Evolutionary conservation across 2,329 filamentous ascomycete genomes (phyloP), one percentile per base, ranked within the genome.

Genomic region (Ophiocordyceps unilateralis): DNA sequence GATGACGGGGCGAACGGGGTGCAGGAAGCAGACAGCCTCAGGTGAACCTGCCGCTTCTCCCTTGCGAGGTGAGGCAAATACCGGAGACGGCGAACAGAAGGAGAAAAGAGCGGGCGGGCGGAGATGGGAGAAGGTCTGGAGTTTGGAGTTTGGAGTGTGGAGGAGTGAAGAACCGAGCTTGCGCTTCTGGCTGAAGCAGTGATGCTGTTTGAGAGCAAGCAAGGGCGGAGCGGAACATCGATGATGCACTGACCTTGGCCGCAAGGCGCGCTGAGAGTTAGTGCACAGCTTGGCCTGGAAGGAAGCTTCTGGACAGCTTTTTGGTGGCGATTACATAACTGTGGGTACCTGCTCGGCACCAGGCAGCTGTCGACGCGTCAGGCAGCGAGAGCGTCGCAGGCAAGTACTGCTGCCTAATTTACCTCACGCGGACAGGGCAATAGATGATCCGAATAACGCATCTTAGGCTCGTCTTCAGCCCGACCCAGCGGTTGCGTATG

Each of bases 141-240:
- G 47, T 44, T 44, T 37, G 40, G n/a, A n/a, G n/a, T n/a, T n/a
- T n/a, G 50, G 24, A 26, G 24, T 10, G 23, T 11, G 44, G 49
- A 52, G 51, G 44, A 48, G 54, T 50, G 50, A 28, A 28, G 24
- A 24, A 17, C 17, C n/a, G n/a, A 42, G 41, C 23, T 42, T 39
- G 40, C 17, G 8, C 19, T 24, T 22, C 20, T 11, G 19, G 22
- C 30, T 49, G 48, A 44, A 51, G 60, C 60, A 63, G 63, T 63
- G 53, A 57, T 51, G 59, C 49, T 51, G n/a, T n/a, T n/a, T n/a
- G n/a, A 51, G 46, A 41, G 6, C 49, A 46, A 49, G 50, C 50
- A 46, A 53, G 49, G 38, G 36, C 41, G 58, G 55, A 47, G 44
- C 61, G 61, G 61, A 63, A 57, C 44, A 64, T 60, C 49, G 44